Percentiles rank a stretch among this genome's conserved stretches.
Conservation (phyloP, 768 basidiomycete genomes). For the Atractiella rhizophila region DNA sequence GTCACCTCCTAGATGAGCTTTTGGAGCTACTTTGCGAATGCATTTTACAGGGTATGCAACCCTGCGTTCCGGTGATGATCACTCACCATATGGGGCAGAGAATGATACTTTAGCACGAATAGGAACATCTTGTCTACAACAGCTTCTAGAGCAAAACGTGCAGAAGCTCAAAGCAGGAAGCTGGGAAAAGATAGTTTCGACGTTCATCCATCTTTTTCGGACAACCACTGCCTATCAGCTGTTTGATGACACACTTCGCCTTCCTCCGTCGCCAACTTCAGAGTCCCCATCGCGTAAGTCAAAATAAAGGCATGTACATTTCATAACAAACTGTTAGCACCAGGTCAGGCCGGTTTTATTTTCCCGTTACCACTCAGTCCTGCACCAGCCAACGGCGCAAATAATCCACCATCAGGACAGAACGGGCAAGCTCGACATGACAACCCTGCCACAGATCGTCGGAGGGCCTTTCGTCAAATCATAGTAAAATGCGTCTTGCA, state of each 20-base stretch:
- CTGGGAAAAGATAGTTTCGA: slow-evolving; percentile 77
- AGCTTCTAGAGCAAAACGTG: slow-evolving; percentile 78
- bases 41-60: slow-evolving; percentile 72
- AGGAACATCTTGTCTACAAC: slow-evolving; percentile 90
- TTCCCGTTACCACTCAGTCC: slow-evolving; percentile 50
- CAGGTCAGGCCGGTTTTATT: slow-evolving; percentile 20
- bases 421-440: not conserved
- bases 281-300: not conserved
- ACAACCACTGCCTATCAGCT: slow-evolving; percentile 93
- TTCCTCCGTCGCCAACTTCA: slow-evolving; percentile 38
- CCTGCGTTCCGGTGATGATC: not conserved
- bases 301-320: too few relatives aligned
- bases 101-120: slow-evolving; percentile 94
- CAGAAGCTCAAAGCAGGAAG: slow-evolving; percentile 51
- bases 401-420: not conserved
- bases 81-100: slow-evolving; percentile 29
- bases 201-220: slow-evolving; percentile 86
- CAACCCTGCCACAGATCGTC: slow-evolving; percentile 11
- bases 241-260: slow-evolving; percentile 70
- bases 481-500: slow-evolving; percentile 99
- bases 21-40: slow-evolving; percentile 81
- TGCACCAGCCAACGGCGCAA: slow-evolving; percentile 27
- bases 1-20: slow-evolving; percentile 73
- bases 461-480: slow-evolving; percentile 67
- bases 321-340: not conserved